A percentile compares a stretch with the other conserved stretches of the same genome.
phyloP scores from a whole-genome alignment of 2,329 filamentous ascomycete species.

The Aspergillus versicolor region DNA sequence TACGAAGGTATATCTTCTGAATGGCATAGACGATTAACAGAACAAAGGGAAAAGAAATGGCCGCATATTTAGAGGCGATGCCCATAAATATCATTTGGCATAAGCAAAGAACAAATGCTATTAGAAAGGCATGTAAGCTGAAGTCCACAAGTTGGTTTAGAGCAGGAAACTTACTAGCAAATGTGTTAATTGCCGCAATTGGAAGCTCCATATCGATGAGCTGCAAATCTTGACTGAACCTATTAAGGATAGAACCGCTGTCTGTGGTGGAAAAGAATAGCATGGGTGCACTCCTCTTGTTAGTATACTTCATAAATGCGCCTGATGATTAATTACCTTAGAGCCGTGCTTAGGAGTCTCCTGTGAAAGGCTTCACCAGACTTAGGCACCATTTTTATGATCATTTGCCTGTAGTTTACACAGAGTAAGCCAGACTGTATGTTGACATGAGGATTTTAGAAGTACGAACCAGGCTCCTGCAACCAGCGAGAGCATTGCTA shows the following conservation, averaged over 20 bases:
- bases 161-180: slow-evolving; percentile 28
- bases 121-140: background rate
- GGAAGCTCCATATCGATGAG: slow-evolving; percentile 47
- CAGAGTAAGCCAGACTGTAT: background rate
- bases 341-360: slow-evolving; percentile 49
- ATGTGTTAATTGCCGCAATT: slow-evolving; percentile 40
- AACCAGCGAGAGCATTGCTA: slow-evolving; percentile 38
- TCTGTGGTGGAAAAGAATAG: slow-evolving; percentile 44
- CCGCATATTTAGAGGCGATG: slow-evolving; percentile 48
- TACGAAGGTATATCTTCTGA: slow-evolving; percentile 60
- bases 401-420: slow-evolving; percentile 41
- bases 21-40: slow-evolving; percentile 49
- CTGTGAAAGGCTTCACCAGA: slow-evolving; percentile 53
- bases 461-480: slow-evolving; percentile 35
- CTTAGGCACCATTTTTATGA: slow-evolving; percentile 54
- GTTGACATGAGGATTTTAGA: background rate
- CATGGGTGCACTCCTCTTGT: slow-evolving; percentile 35
- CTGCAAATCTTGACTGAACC: slow-evolving; percentile 47
- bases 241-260: slow-evolving; percentile 42
- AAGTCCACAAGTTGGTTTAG: background rate
- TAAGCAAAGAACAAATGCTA: slow-evolving; percentile 34
- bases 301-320: slow-evolving; percentile 23
- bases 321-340: slow-evolving; percentile 31
- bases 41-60: slow-evolving; percentile 53
- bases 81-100: slow-evolving; percentile 53